A percentile compares a stretch with the other conserved stretches of the same genome.
These are phyloP conservation scores for Corymbia calophylla DNA, from an alignment of 441 rosid genomes.

Conservation along the genomic window DNA sequence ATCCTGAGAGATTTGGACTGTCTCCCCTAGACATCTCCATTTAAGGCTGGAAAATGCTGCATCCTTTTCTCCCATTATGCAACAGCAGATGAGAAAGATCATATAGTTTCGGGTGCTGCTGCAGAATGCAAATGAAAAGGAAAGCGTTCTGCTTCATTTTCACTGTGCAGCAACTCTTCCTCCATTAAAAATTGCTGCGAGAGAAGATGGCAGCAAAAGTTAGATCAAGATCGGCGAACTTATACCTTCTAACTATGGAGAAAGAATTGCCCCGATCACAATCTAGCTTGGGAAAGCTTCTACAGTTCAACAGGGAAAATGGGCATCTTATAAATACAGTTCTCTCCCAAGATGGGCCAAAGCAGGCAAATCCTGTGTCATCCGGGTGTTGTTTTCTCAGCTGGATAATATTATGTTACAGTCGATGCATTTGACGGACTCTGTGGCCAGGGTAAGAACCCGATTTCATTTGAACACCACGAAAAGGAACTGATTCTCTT, in stretches of 20 bases:
- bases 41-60: background rate
- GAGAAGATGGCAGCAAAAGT: background rate
- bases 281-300: background rate
- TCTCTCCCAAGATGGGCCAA: background rate
- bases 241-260: background rate
- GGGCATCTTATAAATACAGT: background rate
- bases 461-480: background rate
- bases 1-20: background rate
- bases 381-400: background rate
- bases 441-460: rapidly evolving
- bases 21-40: background rate
- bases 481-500: background rate
- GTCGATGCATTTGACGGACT: background rate
- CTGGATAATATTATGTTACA: background rate
- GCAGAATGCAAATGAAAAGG: background rate
- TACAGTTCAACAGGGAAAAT: background rate
- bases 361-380: background rate
- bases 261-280: background rate
- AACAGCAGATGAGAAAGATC: background rate
- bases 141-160: background rate
- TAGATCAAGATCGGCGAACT: background rate
- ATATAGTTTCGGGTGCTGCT: background rate
- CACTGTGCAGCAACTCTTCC: background rate
- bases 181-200: background rate
- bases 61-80: background rate